Percentiles rank a stretch among this genome's conserved stretches.
These are phyloP conservation scores for Albatrellus ellisii DNA, from an alignment of 768 basidiomycete species.

Conservation along the genomic window DNA sequence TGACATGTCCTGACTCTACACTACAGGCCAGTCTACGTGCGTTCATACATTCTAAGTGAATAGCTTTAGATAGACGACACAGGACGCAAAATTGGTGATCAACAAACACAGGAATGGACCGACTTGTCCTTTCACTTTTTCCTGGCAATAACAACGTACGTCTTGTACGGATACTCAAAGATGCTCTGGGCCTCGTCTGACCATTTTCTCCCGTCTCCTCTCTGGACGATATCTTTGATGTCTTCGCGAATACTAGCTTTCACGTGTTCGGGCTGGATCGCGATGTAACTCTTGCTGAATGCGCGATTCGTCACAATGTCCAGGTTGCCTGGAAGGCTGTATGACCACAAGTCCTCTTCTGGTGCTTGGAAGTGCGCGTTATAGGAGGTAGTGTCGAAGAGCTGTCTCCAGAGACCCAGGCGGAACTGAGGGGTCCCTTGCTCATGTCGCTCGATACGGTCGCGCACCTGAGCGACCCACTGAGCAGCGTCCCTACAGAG, in stretches of 20 bases:
- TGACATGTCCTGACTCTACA: no score
- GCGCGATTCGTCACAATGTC: conserved; percentile 53
- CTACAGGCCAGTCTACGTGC: no score
- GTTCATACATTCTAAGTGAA: no score
- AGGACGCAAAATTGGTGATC: no score
- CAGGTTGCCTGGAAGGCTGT: conserved; percentile 36
- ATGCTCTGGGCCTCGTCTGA: conserved; percentile 57
- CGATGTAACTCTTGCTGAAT: conserved; percentile 78
- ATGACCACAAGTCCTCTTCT: conserved; percentile 41
- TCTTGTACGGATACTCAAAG: conserved; percentile 76
- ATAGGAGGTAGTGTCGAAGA: conserved; percentile 56
- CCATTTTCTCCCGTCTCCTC: conserved; percentile 57
- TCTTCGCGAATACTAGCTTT: conserved; percentile 37
- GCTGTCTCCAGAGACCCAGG: conserved; percentile 55
- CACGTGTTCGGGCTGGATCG: conserved; percentile 44
- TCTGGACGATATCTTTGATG: conserved; percentile 40
- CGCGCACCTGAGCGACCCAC: conserved; percentile 70
- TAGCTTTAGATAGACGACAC: no score
- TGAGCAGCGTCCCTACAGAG: conserved; percentile 34
- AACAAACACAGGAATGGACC: no score
- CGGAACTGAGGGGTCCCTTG: conserved; percentile 74
- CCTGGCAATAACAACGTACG: conserved; percentile 38
- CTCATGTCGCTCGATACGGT: conserved; percentile 58
- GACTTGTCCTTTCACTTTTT: conserved; percentile 30
- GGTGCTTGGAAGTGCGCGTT: conserved; percentile 41